These are phyloP conservation scores for Lolium multiflorum DNA, from an alignment of 176 grass and related monocot genomes.

Conservation along the genomic window DNA sequence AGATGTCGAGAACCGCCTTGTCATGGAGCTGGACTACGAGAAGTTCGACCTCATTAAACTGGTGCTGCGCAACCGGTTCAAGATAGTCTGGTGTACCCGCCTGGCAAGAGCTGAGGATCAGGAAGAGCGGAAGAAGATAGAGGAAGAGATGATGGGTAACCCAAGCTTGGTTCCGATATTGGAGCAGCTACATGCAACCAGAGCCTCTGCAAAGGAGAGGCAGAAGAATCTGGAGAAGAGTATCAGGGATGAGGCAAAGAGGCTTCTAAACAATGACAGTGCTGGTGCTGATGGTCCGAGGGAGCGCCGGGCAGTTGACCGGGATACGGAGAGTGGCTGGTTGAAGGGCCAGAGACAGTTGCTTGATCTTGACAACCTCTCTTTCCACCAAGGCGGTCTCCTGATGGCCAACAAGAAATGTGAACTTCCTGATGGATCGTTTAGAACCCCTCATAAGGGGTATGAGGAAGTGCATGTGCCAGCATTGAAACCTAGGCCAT, in stretches of 20 bases:
- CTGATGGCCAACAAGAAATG: slow-evolving; percentile 94
- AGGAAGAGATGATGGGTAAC: slow-evolving; percentile 81
- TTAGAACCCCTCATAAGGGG: slow-evolving; percentile 79
- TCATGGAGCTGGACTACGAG: slow-evolving; percentile 87
- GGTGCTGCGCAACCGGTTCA: slow-evolving; percentile 78
- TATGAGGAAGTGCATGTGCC: slow-evolving; percentile 93
- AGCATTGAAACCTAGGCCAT: slow-evolving; percentile 66
- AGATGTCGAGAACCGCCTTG: slow-evolving; percentile 83
- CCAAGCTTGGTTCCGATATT: slow-evolving; percentile 65
- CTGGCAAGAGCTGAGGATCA: slow-evolving; percentile 89
- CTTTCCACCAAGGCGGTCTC: slow-evolving; percentile 89
- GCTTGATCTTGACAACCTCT: slow-evolving; percentile 90
- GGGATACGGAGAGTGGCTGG: slow-evolving; percentile 84
- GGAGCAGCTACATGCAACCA: slow-evolving; percentile 93
- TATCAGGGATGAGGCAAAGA: slow-evolving; percentile 91
- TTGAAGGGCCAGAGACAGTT: slow-evolving; percentile 80
- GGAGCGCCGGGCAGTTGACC: slow-evolving; percentile 61
- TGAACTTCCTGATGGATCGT: slow-evolving; percentile 75
- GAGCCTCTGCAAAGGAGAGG: slow-evolving; percentile 90
- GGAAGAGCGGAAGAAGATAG: slow-evolving; percentile 79
- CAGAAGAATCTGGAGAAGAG: slow-evolving; percentile 96
- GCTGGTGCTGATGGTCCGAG: slow-evolving; percentile 47
- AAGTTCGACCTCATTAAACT: slow-evolving; percentile 96
- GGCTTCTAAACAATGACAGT: slow-evolving; percentile 74
- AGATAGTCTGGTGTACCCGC: slow-evolving; percentile 98